Conservation (phyloP, 2,329 filamentous ascomycete species). For the Ophiocordyceps unilateralis region DNA sequence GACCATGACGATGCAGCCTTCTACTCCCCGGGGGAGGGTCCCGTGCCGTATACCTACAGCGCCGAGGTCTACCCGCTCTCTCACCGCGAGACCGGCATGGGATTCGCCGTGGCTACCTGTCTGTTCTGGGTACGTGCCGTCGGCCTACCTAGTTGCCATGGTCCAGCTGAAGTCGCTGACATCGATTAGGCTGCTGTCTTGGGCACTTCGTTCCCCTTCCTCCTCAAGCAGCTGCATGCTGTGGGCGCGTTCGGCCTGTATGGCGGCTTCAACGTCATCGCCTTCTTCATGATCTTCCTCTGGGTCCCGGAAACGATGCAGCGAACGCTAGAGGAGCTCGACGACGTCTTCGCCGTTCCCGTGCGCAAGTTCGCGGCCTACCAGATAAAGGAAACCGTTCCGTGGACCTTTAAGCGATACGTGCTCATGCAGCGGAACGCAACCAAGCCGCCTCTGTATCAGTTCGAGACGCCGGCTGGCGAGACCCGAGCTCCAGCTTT, state of each 20-base stretch:
- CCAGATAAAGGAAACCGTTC: slow-evolving; percentile 14
- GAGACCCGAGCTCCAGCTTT: not conserved
- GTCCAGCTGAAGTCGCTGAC: not conserved
- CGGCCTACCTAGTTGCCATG: not conserved
- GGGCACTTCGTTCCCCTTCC: slow-evolving; percentile 31
- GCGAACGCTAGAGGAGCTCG: slow-evolving; percentile 30
- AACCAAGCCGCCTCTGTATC: slow-evolving; percentile 17
- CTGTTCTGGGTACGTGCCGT: slow-evolving; percentile 24
- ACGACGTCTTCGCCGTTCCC: slow-evolving; percentile 32
- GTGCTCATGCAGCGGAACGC: slow-evolving; percentile 15
- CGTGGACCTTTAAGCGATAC: slow-evolving; percentile 16
- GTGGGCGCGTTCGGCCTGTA: slow-evolving; percentile 30
- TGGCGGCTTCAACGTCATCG: slow-evolving; percentile 36
- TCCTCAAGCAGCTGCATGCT: slow-evolving; percentile 18
- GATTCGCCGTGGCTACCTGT: slow-evolving; percentile 42
- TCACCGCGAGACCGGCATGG: slow-evolving; percentile 47
- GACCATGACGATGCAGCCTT: slow-evolving; percentile 20
- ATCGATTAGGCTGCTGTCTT: slow-evolving; percentile 22
- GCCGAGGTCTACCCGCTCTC: slow-evolving; percentile 48
- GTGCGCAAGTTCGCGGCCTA: slow-evolving; percentile 23
- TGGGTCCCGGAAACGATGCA: slow-evolving; percentile 36
- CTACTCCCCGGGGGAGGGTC: slow-evolving; percentile 47
- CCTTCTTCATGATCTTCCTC: slow-evolving; percentile 35
- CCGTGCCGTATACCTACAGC: slow-evolving; percentile 43
- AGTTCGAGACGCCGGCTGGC: slow-evolving; percentile 10